These are phyloP conservation scores for Penicillium sclerotigenum DNA, from an alignment of 2,329 filamentous ascomycete species.

Conservation along the genomic window DNA sequence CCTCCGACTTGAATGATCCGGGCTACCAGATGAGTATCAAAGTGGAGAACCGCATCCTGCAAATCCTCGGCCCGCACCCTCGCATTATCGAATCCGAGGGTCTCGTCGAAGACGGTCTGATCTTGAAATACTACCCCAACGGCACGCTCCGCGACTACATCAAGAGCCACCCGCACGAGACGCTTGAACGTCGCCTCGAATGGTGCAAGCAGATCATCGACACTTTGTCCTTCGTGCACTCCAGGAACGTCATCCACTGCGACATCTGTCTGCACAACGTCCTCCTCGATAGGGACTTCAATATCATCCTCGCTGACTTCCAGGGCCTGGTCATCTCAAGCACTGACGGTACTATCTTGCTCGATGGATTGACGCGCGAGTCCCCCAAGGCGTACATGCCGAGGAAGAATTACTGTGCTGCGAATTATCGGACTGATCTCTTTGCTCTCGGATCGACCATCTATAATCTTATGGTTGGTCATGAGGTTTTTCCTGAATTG, in stretches of 20 bases:
- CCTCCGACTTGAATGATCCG: neutral
- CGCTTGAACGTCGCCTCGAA: conserved; percentile 5
- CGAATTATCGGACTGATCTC: conserved; percentile 18
- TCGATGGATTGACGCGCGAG: conserved; percentile 17
- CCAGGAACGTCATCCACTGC: conserved; percentile 8
- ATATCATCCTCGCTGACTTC: conserved; percentile 16
- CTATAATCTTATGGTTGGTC: conserved; percentile 19
- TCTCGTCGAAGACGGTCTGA: conserved; percentile 10
- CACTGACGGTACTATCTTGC: conserved; percentile 2
- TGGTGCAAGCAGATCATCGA: conserved; percentile 21
- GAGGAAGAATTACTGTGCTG: neutral
- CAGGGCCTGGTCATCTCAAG: conserved; percentile 15
- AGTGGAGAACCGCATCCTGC: conserved; percentile 9
- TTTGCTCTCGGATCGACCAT: conserved; percentile 23
- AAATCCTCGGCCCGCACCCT: conserved; percentile 11
- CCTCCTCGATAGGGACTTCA: conserved; percentile 11
- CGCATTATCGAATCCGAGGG: conserved; percentile 10
- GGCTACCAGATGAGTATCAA: neutral
- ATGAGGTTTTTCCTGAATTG: conserved; percentile 17
- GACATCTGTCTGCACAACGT: neutral
- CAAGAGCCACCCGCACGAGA: neutral
- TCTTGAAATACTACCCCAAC: conserved; percentile 13
- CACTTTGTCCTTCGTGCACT: conserved; percentile 17
- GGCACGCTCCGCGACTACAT: conserved; percentile 12
- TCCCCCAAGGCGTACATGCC: conserved; percentile 15